phyloP scores from a whole-genome alignment of 345 rosid species.

The Pistacia vera region DNA sequence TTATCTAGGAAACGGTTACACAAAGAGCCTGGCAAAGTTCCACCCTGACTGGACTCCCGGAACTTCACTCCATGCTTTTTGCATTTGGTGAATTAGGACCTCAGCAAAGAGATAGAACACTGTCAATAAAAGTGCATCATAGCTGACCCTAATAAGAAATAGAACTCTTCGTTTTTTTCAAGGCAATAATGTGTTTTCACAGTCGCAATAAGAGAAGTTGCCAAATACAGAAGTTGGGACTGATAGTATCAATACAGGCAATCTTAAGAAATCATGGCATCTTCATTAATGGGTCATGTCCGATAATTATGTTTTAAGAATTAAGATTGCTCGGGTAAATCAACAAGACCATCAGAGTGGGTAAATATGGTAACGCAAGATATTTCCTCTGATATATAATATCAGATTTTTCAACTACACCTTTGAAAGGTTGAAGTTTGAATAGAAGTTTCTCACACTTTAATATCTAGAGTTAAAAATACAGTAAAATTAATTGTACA shows the following conservation, averaged over 20 bases:
- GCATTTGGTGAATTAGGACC: constrained; percentile 14
- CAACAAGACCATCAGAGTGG: too few relatives aligned
- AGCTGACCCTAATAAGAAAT: background rate
- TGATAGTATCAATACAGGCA: too few relatives aligned
- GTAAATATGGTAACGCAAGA: too few relatives aligned
- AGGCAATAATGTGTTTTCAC: background rate
- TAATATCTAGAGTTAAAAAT: constrained; percentile 1
- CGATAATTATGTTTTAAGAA: too few relatives aligned
- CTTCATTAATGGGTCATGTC: too few relatives aligned
- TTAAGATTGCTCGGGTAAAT: too few relatives aligned
- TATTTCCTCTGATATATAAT: background rate
- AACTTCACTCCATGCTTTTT: constrained; percentile 40
- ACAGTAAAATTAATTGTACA: background rate
- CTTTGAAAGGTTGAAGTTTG: background rate
- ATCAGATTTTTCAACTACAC: background rate
- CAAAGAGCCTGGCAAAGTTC: constrained; percentile 23
- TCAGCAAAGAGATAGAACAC: background rate
- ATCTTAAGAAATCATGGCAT: background rate
- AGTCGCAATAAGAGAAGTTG: background rate
- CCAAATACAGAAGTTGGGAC: background rate
- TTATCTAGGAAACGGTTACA: constrained; percentile 43
- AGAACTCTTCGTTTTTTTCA: background rate
- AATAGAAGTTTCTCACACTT: constrained; percentile 9
- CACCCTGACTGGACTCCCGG: constrained; percentile 52
- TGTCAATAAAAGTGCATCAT: background rate